These are phyloP conservation scores for Bryum argenteum DNA, from an alignment of 225 moss, liverwort and hornwort species.

Conservation along the genomic window DNA sequence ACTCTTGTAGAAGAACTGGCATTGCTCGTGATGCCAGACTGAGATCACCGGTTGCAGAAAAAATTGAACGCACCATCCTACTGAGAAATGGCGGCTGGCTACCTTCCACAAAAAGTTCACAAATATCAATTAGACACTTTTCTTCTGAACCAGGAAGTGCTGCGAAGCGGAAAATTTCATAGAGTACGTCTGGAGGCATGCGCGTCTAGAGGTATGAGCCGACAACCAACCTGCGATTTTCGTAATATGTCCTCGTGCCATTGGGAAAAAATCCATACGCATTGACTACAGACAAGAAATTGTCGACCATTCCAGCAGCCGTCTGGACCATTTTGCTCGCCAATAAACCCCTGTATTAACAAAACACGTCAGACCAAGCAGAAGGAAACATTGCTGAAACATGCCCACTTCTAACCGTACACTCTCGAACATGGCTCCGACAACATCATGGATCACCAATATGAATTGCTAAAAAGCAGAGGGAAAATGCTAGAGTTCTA, in stretches of 20 bases:
- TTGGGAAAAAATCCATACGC: constrained; percentile 80
- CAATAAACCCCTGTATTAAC: constrained; percentile 58
- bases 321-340: constrained; percentile 81
- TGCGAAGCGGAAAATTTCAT: background rate
- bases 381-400: background rate
- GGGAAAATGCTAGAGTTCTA: background rate
- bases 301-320: constrained; percentile 76
- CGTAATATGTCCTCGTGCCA: constrained; percentile 82
- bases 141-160: constrained; percentile 9
- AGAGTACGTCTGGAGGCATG: constrained; percentile 1
- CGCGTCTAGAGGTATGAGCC: constrained; percentile 11
- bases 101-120: constrained; percentile 42
- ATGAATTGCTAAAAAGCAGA: background rate
- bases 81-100: constrained; percentile 87
- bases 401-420: background rate
- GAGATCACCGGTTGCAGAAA: constrained; percentile 57
- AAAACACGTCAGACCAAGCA: constrained; percentile 20
- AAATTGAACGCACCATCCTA: constrained; percentile 77
- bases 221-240: constrained; percentile 66
- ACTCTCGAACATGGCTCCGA: background rate
- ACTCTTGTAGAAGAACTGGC: constrained; percentile 64
- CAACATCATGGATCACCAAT: background rate
- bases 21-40: constrained; percentile 54
- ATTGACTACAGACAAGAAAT: constrained; percentile 66
- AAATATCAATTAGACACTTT: constrained; percentile 25